Conservation (phyloP, 208 protist species). For the Lotmaria passim region DNA sequence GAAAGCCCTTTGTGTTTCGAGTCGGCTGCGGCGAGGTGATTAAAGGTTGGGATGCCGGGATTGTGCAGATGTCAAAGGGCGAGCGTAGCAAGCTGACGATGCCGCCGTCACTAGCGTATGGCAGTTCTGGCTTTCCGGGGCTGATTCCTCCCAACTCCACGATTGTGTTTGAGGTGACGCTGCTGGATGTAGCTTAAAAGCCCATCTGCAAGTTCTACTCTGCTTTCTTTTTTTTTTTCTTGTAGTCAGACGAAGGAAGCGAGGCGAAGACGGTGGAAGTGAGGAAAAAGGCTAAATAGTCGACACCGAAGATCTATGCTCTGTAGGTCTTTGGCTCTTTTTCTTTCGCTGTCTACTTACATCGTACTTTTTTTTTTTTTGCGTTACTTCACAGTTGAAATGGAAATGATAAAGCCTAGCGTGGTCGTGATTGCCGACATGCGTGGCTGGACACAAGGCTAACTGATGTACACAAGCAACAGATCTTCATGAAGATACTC, state of each 20-base stretch:
- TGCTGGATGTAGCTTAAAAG: constrained; percentile 78
- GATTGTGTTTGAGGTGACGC: constrained; percentile 93
- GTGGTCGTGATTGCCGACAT: too few species aligned
- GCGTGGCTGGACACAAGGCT: too few species aligned
- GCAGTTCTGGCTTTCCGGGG: constrained; percentile 85
- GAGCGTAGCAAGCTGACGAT: constrained; percentile 93
- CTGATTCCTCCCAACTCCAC: constrained; percentile 89
- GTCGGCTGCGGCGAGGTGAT: constrained; percentile 93
- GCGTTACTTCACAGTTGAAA: too few species aligned
- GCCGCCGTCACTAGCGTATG: constrained; percentile 89
- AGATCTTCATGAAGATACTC: neutral
- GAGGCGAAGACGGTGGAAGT: too few species aligned
- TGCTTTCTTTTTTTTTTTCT: constrained; percentile 4
- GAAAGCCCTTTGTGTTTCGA: constrained; percentile 93
- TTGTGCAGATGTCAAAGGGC: constrained; percentile 93
- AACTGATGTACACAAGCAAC: constrained; percentile 3
- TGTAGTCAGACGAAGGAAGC: neutral
- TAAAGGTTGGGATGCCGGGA: constrained; percentile 95
- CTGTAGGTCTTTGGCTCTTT: too few species aligned
- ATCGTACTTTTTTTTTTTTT: too few species aligned
- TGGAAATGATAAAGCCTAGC: too few species aligned
- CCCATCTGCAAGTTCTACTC: neutral
- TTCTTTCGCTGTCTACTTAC: too few species aligned
- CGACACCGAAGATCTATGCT: too few species aligned
- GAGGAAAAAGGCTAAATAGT: too few species aligned